These are phyloP conservation scores for Ceraceosorus guamensis DNA, from an alignment of 1,284 basidiomycete species.

Conservation along the genomic window DNA sequence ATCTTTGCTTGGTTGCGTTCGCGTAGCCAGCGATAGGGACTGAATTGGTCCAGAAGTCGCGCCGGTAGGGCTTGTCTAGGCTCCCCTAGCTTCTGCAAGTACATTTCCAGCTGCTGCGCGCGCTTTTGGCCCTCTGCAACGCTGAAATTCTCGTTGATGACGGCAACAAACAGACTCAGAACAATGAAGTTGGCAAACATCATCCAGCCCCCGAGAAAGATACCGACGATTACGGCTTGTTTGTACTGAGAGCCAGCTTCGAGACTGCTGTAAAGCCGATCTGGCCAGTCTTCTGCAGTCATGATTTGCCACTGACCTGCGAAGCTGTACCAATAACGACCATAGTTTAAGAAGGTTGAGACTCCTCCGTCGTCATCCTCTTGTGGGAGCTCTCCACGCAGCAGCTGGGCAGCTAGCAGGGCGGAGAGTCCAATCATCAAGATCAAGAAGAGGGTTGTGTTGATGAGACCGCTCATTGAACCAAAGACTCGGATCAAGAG, in stretches of 20 bases:
- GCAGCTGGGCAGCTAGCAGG: constrained; percentile 64
- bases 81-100: constrained; percentile 52
- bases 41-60: constrained; percentile 60
- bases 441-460: constrained; percentile 89
- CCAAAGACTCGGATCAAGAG: constrained; percentile 66
- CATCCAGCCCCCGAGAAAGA: constrained; percentile 80
- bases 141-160: constrained; percentile 94
- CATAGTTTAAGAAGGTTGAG: constrained; percentile 65
- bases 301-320: constrained; percentile 84
- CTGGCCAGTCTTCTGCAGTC: constrained; percentile 91
- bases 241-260: constrained; percentile 61
- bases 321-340: constrained; percentile 81
- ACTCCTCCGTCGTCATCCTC: constrained; percentile 44
- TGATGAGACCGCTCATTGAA: constrained; percentile 79
- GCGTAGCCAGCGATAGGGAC: constrained; percentile 77
- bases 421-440: constrained; percentile 82
- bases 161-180: constrained; percentile 96
- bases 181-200: constrained; percentile 90
- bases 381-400: constrained; percentile 67
- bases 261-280: constrained; percentile 66
- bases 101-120: constrained; percentile 65
- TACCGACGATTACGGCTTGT: constrained; percentile 66
- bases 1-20: constrained; percentile 52
- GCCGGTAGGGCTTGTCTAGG: constrained; percentile 34
- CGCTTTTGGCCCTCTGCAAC: constrained; percentile 87